Conservation (phyloP, 2,329 filamentous ascomycete species). For the Cylindrodendrum hubeiense region DNA sequence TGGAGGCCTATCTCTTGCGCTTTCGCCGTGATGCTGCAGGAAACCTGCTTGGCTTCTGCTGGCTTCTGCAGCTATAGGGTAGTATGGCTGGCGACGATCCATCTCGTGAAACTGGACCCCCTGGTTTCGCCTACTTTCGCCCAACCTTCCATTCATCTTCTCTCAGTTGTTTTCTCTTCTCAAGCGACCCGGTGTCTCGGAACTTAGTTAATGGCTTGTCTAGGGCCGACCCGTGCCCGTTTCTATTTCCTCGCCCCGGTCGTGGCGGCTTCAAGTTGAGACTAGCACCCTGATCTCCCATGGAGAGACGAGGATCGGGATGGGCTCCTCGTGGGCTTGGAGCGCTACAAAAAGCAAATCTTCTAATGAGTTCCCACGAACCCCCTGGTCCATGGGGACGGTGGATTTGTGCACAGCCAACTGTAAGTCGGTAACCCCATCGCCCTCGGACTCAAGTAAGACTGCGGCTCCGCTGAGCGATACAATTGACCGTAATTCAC, state of each 20-base stretch:
- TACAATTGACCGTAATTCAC: conserved; percentile 15
- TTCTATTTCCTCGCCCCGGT: conserved; percentile 26
- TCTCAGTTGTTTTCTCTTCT: conserved; percentile 36
- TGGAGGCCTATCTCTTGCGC: background rate
- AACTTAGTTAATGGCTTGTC: conserved; percentile 27
- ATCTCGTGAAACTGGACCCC: background rate
- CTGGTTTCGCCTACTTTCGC: background rate
- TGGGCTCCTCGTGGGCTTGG: conserved; percentile 21
- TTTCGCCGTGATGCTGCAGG: background rate
- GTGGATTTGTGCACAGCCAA: conserved; percentile 27
- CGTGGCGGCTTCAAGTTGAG: conserved; percentile 31
- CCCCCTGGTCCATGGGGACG: conserved; percentile 32
- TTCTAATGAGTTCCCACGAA: conserved; percentile 27
- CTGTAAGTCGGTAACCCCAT: conserved; percentile 26
- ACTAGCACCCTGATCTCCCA: conserved; percentile 31
- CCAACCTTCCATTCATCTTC: conserved; percentile 24
- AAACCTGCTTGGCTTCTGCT: background rate
- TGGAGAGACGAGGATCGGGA: conserved; percentile 22
- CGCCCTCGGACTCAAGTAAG: background rate
- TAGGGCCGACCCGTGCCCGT: conserved; percentile 32
- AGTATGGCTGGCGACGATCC: background rate
- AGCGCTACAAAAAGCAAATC: conserved; percentile 33
- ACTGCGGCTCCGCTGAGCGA: conserved; percentile 26
- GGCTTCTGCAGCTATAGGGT: background rate
- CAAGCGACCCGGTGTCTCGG: conserved; percentile 18